These are phyloP conservation scores for Cnidoscolus chayamansa DNA, from an alignment of 441 rosid genomes.

Conservation along the genomic window DNA sequence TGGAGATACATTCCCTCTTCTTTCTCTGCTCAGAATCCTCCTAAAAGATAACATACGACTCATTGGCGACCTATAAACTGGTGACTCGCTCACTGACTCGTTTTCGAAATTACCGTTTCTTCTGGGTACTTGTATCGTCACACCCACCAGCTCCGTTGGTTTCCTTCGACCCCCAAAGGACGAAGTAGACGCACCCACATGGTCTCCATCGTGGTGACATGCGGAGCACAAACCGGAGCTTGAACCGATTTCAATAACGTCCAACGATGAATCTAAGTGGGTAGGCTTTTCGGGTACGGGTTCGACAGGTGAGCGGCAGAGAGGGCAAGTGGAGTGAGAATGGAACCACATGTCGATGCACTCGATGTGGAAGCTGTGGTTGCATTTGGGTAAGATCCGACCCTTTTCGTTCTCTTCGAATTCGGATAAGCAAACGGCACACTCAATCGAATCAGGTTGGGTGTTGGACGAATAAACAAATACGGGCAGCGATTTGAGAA, in stretches of 20 bases:
- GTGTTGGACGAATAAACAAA: slow-evolving; percentile 46
- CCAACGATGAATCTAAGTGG: slow-evolving; percentile 20
- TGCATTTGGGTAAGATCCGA: slow-evolving; percentile 71
- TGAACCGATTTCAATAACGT: slow-evolving; percentile 23
- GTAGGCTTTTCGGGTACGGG: slow-evolving; percentile 18
- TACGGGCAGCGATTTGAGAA: slow-evolving; percentile 60
- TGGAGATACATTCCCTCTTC: slow-evolving; percentile 39
- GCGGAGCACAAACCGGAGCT: slow-evolving; percentile 29
- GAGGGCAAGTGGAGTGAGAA: slow-evolving; percentile 84
- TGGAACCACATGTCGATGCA: slow-evolving; percentile 97
- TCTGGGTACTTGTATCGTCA: slow-evolving; percentile 47
- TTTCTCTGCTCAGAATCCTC: slow-evolving; percentile 66
- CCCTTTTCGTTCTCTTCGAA: slow-evolving; percentile 74
- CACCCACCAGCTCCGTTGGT: slow-evolving; percentile 32
- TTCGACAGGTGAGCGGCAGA: slow-evolving; percentile 75
- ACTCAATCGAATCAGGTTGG: slow-evolving; percentile 48
- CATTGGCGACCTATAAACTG: slow-evolving; percentile 63
- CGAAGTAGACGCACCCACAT: slow-evolving; percentile 28
- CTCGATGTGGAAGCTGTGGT: slow-evolving; percentile 68
- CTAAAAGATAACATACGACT: slow-evolving; percentile 68
- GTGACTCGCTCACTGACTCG: slow-evolving; percentile 35
- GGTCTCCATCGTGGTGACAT: slow-evolving; percentile 29
- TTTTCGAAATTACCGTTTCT: slow-evolving; percentile 37
- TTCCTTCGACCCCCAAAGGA: slow-evolving; percentile 33
- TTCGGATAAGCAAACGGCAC: slow-evolving; percentile 79